Evolutionary conservation across 306 rosid species (phyloP).

Genomic region (Dryas octopetala): DNA sequence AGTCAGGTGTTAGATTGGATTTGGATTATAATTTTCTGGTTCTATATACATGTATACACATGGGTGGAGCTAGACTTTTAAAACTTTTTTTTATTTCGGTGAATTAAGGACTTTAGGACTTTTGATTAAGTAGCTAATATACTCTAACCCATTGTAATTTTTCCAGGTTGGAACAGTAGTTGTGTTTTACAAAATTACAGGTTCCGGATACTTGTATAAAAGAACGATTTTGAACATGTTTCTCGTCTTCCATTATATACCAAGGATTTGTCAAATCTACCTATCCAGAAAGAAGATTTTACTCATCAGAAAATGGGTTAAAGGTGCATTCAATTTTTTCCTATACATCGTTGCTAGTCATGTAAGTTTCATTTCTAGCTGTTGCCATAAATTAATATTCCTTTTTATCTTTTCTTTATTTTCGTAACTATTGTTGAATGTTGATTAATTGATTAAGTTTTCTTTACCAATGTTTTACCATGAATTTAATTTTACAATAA

Average conservation of each 20-base stretch:
- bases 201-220: not conserved
- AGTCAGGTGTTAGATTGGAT: no score
- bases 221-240: not conserved
- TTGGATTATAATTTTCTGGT: no score
- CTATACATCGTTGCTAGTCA: conserved; percentile 26
- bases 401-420: not conserved
- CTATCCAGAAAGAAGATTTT: not conserved
- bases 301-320: not conserved
- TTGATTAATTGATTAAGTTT: no score
- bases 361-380: conserved; percentile 1
- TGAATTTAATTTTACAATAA: no score
- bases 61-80: no score
- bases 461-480: no score
- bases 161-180: conserved; percentile 21
- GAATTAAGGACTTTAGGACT: no score
- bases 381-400: not conserved
- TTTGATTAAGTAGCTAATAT: no score
- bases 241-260: conserved; percentile 22
- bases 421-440: no score
- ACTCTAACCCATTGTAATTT: not conserved
- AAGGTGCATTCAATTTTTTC: conserved; percentile 15
- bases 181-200: not conserved
- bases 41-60: no score
- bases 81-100: no score
- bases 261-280: not conserved